Percentiles rank a stretch among this genome's conserved stretches.
phyloP scores from a whole-genome alignment of 2,329 filamentous ascomycete species.

The Dothideomycetidae sp. region DNA sequence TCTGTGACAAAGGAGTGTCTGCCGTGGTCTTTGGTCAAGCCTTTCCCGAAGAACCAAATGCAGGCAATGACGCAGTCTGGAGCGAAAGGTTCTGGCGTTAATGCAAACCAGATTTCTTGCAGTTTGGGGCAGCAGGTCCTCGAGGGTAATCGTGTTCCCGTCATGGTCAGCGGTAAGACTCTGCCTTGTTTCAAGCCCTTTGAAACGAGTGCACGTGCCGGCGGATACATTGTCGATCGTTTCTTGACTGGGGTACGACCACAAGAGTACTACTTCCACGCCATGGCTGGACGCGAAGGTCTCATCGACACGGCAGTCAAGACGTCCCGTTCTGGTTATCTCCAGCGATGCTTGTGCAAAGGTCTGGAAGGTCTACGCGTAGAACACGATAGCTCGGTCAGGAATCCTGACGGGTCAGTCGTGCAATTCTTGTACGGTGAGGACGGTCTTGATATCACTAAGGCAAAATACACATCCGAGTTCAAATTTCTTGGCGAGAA shows the following conservation, averaged over 20 bases:
- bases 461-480: constrained; percentile 79
- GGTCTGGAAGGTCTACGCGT: constrained; percentile 92
- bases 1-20: constrained; percentile 66
- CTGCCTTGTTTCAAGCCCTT: constrained; percentile 87
- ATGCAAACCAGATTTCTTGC: constrained; percentile 94
- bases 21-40: constrained; percentile 69
- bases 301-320: constrained; percentile 98
- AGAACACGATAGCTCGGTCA: constrained; percentile 84
- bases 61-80: constrained; percentile 96
- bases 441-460: constrained; percentile 85
- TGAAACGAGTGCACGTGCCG: constrained; percentile 76
- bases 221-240: constrained; percentile 85
- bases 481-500: constrained; percentile 87
- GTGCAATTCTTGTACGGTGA: constrained; percentile 95
- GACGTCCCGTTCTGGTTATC: constrained; percentile 88
- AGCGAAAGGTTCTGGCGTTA: constrained; percentile 84
- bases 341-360: constrained; percentile 95
- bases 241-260: constrained; percentile 96
- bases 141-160: constrained; percentile 82
- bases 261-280: constrained; percentile 98
- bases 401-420: constrained; percentile 83
- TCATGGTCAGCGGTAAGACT: constrained; percentile 97
- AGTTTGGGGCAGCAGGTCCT: constrained; percentile 94
- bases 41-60: constrained; percentile 96
- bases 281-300: constrained; percentile 97